Conservation (phyloP, 2,329 filamentous ascomycete genomes). For the Xylaria arbuscula region DNA sequence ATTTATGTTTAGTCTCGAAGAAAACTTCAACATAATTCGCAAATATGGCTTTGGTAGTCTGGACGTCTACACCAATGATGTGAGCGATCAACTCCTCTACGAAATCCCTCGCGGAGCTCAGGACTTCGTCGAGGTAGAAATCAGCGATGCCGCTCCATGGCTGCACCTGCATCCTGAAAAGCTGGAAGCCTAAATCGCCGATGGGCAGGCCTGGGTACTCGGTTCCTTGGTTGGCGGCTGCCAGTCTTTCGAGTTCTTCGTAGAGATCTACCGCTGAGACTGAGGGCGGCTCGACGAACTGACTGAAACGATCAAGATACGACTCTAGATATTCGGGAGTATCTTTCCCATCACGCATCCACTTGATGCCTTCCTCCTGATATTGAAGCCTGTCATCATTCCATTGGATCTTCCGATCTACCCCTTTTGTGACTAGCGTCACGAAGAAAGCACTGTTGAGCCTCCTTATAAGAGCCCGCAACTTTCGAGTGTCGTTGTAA, state of each 20-base stretch:
- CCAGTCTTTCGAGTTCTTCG: conserved; percentile 28
- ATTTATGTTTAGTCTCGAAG: not conserved
- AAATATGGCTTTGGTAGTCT: conserved; percentile 16
- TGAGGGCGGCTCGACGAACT: not conserved
- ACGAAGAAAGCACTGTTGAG: conserved; percentile 24
- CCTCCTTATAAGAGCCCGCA: conserved; percentile 15
- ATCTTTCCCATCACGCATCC: not conserved
- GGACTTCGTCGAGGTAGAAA: conserved; percentile 24
- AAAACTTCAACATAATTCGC: not conserved
- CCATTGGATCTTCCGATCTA: conserved; percentile 22
- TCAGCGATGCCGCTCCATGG: conserved; percentile 29
- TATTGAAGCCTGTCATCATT: conserved; percentile 1
- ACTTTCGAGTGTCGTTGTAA: not conserved
- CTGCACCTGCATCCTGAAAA: conserved; percentile 27
- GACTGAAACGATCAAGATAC: not conserved
- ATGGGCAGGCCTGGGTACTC: conserved; percentile 33
- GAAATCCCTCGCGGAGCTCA: conserved; percentile 26
- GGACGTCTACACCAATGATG: conserved; percentile 19
- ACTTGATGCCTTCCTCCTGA: not conserved
- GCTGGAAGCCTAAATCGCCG: conserved; percentile 18
- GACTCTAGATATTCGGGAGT: not conserved
- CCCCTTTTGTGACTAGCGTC: conserved; percentile 16
- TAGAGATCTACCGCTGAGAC: not conserved
- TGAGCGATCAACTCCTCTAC: conserved; percentile 31
- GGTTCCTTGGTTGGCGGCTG: conserved; percentile 30